Base-by-base conservation (phyloP, 202 grass and related monocot species). In the Eragrostis tef region DNA sequence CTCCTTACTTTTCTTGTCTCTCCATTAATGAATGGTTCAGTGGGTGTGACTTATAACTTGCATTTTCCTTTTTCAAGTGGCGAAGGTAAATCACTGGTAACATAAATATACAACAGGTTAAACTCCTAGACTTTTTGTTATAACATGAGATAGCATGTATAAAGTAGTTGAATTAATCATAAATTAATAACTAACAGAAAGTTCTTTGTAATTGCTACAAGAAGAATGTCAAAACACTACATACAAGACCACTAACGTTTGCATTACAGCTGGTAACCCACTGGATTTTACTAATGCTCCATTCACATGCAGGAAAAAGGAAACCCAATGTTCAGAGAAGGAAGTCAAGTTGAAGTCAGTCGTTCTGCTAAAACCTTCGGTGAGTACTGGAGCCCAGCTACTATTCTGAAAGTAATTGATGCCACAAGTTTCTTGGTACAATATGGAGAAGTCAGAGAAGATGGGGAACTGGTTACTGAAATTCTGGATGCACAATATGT, bases 401-500 rank as follows among this genome's bases (percentile, higher is more conserved):
- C 26, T 76, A 61, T 97, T 49, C 9, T 79, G 56, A 82, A 92
- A 82, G 84, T 86, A 57, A 79, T 94, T 53, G 78, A 63, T 62
- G 66, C 64, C 5, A 74, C 63, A 24, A 78, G 74, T 60, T 89
- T 92, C 59, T 64, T 87, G 11, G 86, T 97, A 58, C 79, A 90
- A 11, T 97, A 94, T 57, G 53, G 65, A 34, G 67, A 86, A 53
- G 21, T 63, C 14, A 36, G 29, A 68, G 81, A 85, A 3, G 48
- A 71, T 14, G 17, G 67, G 0, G 62, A 87, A 41, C 65, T 78
- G 44, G 19, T 19, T 51, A 92, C 45, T 14, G 94, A 94, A 61
- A 90, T 94, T 79, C 22, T 92, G 16, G 88, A 94, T 80, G 68
- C 68, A 83, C 69, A 87, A 2, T 87, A 90, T 80, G 86, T 97